A percentile compares a stretch with the other conserved stretches of the same genome.
phyloP scores from a whole-genome alignment of 495 filamentous ascomycete species.

The Bathelium albidoporum region DNA sequence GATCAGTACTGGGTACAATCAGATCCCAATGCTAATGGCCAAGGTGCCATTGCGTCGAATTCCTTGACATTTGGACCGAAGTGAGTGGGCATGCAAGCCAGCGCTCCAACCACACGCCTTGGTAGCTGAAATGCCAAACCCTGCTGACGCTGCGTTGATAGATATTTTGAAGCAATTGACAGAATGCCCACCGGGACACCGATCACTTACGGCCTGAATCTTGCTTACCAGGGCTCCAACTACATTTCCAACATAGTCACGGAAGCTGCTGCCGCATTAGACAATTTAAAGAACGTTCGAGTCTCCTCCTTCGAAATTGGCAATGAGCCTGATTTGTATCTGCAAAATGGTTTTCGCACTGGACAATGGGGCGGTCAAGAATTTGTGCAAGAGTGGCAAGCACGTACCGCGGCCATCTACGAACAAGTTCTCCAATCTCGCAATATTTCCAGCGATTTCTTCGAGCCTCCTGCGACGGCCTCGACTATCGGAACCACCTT shows the following conservation, averaged over 20 bases:
- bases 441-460: conserved; percentile 28
- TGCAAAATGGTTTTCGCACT: conserved; percentile 25
- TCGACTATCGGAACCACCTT: conserved; percentile 33
- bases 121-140: too few relatives aligned
- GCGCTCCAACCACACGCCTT: too few relatives aligned
- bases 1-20: conserved; percentile 17
- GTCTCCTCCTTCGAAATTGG: conserved; percentile 35
- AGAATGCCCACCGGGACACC: conserved; percentile 29
- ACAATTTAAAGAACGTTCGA: conserved; percentile 25
- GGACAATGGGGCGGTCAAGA: conserved; percentile 25
- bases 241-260: conserved; percentile 24
- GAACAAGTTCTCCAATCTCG: conserved; percentile 26
- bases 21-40: conserved; percentile 19
- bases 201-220: conserved; percentile 30
- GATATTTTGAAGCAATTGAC: conserved; percentile 28
- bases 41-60: conserved; percentile 21
- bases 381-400: conserved; percentile 29
- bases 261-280: conserved; percentile 23
- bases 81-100: neutral
- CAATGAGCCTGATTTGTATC: conserved; percentile 34
- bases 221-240: conserved; percentile 27
- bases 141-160: neutral
- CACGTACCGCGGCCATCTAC: conserved; percentile 26
- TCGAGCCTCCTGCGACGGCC: conserved; percentile 30
- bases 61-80: conserved; percentile 27